Evolutionary conservation across 2,329 filamentous ascomycete species (phyloP), one percentile per base, ranked within the genome.

Genomic region (Microcyclospora tardicrescens): DNA sequence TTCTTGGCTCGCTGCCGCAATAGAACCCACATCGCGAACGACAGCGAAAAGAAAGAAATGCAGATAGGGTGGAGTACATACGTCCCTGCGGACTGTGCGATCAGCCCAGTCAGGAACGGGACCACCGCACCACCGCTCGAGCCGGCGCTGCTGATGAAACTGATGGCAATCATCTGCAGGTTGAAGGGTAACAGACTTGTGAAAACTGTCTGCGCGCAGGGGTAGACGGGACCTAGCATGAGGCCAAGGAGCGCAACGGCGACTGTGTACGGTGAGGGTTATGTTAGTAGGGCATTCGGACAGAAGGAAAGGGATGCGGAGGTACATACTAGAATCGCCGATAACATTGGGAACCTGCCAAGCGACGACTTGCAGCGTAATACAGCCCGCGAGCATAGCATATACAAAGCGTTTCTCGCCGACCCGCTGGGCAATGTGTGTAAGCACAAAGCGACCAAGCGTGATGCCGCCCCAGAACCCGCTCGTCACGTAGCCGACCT

Each of bases 311-410:
- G 58, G 19, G 19, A 24, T 24, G 4, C 45, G 47, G 35, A 54
- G 54, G n/a, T 52, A 13, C 41, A 33, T 35, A 44, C 43, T 77
- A 13, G 78, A 75, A 47, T 81, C 71, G 11, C 77, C 77, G 27
- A 83, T 64, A n/a, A 87, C 64, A 54, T 84, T 84, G 1, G 82
- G 83, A 16, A 87, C 71, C 27, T 76, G 63, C 84, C 84, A 91
- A 9, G 84, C 78, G 16, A 91, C 65, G n/a, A 86, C 58, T 60
- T 91, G 74, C 46, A 89, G 82, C 0, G 71, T 62, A 3, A 76
- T 65, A 0, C 80, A 73, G 2, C 78, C 79, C 5, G 67, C 50
- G 0, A 75, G 70, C 29, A 84, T 68, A 2, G 63, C 59, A 47
- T 79, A 73, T 1, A 89, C 81, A 45, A 80, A 81, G 5, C 59